A percentile compares a stretch with the other conserved stretches of the same genome.
Evolutionary conservation across 805 yeast species (phyloP).

Genomic region (Pichia deserticola): DNA sequence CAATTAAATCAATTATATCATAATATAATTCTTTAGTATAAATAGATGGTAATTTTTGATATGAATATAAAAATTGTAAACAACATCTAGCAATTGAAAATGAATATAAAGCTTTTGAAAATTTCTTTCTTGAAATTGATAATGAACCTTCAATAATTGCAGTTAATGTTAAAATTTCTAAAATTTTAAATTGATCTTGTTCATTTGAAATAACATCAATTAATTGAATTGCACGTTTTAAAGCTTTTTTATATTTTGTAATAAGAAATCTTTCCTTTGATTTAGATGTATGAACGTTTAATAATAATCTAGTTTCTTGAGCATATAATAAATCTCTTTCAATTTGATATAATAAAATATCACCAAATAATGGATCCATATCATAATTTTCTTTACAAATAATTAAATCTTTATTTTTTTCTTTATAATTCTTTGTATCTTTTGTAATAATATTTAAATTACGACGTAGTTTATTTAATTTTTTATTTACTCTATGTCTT

Average conservation of each 20-base stretch:
- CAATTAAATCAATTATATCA: slow-evolving; percentile 48
- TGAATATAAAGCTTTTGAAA: slow-evolving; percentile 44
- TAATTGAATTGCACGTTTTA: slow-evolving; percentile 37
- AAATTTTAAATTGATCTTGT: slow-evolving; percentile 22
- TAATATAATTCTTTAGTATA: slow-evolving; percentile 34
- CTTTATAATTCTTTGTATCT: slow-evolving; percentile 56
- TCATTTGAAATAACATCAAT: slow-evolving; percentile 36
- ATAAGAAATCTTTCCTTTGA: slow-evolving; percentile 44
- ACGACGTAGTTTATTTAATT: slow-evolving; percentile 57
- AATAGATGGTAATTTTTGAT: slow-evolving; percentile 17
- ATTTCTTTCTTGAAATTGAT: slow-evolving; percentile 45
- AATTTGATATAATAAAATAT: slow-evolving; percentile 53
- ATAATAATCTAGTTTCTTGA: slow-evolving; percentile 48
- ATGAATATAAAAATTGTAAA: slow-evolving; percentile 43
- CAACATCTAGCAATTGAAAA: slow-evolving; percentile 57
- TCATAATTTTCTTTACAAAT: slow-evolving; percentile 44
- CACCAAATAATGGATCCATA: slow-evolving; percentile 45
- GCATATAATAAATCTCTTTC: slow-evolving; percentile 75
- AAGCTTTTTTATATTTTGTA: slow-evolving; percentile 64
- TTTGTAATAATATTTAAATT: slow-evolving; percentile 54
- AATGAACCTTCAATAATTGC: slow-evolving; percentile 31
- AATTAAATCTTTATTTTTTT: slow-evolving; percentile 39
- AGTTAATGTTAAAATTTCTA: slow-evolving; percentile 33
- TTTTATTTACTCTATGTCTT: slow-evolving; percentile 53
- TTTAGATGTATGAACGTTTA: slow-evolving; percentile 46